phyloP scores from a whole-genome alignment of 164 flowering plant species.

The Paratinospora sagittata region DNA sequence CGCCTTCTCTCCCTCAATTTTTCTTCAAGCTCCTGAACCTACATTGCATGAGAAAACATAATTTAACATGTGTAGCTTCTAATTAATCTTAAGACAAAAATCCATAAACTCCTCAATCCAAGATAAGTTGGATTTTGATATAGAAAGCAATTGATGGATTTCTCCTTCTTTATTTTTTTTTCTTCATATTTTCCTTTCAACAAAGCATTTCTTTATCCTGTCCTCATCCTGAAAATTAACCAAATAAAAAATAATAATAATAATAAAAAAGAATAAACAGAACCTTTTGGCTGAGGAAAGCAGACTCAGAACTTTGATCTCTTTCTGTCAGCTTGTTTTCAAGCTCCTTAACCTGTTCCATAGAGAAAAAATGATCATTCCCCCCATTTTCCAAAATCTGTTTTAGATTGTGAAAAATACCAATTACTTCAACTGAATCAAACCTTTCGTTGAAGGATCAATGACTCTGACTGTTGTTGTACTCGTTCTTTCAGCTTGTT shows the following conservation, averaged over 20 bases:
- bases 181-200: too few species aligned
- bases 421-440: constrained; percentile 8
- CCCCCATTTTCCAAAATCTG: neutral
- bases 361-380: neutral
- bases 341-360: constrained; percentile 27
- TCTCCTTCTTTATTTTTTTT: neutral
- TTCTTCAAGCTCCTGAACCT: constrained; percentile 74
- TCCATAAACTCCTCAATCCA: neutral
- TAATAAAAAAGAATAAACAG: neutral
- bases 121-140: neutral
- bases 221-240: too few species aligned
- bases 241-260: neutral
- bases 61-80: too few species aligned
- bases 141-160: too few species aligned
- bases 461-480: constrained; percentile 12
- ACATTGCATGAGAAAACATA: constrained; percentile 9
- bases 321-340: constrained; percentile 24
- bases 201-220: too few species aligned
- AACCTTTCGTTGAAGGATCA: constrained; percentile 64
- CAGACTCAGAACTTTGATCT: constrained; percentile 1
- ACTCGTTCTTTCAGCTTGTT: constrained; percentile 23
- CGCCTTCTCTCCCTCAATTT: constrained; percentile 42
- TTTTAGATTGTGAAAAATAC: too few species aligned
- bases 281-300: constrained; percentile 57
- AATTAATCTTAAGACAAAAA: too few species aligned